Percentiles rank a stretch among this genome's conserved stretches.
Evolutionary conservation across 1,139 yeast species (phyloP).

Genomic region (Lodderomyces pseudojiufengensis): DNA sequence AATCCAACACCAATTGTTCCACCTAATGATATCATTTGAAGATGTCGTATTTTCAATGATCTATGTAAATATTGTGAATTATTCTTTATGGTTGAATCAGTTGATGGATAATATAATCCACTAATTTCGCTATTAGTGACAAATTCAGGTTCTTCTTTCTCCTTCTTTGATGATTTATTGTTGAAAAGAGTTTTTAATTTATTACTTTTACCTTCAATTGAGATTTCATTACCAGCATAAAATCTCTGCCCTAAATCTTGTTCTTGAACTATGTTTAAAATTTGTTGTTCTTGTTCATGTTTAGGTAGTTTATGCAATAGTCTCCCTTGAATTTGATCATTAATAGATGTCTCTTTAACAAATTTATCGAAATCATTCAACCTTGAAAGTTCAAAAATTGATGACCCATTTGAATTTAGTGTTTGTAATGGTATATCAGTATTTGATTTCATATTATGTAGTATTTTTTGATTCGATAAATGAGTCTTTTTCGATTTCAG

Average conservation of each 20-base stretch:
- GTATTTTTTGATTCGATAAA: slow-evolving; percentile 12
- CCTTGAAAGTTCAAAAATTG: slow-evolving; percentile 33
- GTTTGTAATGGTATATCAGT: slow-evolving; percentile 27
- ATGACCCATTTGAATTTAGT: slow-evolving; percentile 18
- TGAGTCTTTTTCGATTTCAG: slow-evolving; percentile 14
- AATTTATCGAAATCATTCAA: slow-evolving; percentile 37
- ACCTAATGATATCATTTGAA: slow-evolving; percentile 79
- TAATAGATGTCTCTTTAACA: slow-evolving; percentile 34
- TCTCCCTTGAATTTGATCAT: slow-evolving; percentile 28
- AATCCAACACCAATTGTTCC: slow-evolving; percentile 86
- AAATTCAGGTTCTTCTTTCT: neutral
- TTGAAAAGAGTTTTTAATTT: slow-evolving; percentile 2
- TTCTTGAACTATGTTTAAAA: slow-evolving; percentile 28
- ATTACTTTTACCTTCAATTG: slow-evolving; percentile 9
- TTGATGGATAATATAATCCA: slow-evolving; percentile 12
- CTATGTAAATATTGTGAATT: slow-evolving; percentile 35
- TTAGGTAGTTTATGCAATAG: slow-evolving; percentile 12
- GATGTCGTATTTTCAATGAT: slow-evolving; percentile 62
- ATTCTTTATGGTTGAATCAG: slow-evolving; percentile 11
- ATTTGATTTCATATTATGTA: slow-evolving; percentile 14
- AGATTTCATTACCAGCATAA: slow-evolving; percentile 21
- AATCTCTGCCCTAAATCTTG: slow-evolving; percentile 30
- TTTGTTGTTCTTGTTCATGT: slow-evolving; percentile 9
- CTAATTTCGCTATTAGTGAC: slow-evolving; percentile 10
- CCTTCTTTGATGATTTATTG: neutral